phyloP scores from a whole-genome alignment of 768 basidiomycete species.

The Holtermanniella nyarrowii region DNA sequence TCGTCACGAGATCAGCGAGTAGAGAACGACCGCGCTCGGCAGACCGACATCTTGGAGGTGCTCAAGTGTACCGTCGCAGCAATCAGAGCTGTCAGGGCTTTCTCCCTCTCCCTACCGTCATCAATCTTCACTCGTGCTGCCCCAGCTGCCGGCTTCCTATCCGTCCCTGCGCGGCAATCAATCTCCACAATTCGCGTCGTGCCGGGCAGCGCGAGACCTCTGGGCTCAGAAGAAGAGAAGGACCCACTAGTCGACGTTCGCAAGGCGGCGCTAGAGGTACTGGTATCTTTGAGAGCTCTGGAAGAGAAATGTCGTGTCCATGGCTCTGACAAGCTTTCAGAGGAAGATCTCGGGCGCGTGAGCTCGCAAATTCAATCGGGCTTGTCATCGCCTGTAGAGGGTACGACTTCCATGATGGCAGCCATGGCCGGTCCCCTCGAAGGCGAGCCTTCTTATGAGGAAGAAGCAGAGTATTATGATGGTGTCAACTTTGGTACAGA shows the following conservation, averaged over 20 bases:
- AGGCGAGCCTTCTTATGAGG: neutral
- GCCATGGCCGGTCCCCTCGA: neutral
- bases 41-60: conserved; percentile 57
- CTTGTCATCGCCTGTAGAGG: neutral
- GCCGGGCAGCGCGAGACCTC: conserved; percentile 7
- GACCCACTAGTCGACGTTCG: conserved; percentile 58
- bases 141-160: conserved; percentile 1
- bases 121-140: neutral
- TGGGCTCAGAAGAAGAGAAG: neutral
- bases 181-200: conserved; percentile 31
- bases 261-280: conserved; percentile 69
- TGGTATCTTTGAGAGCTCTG: conserved; percentile 63
- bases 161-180: conserved; percentile 1
- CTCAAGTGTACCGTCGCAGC: conserved; percentile 71
- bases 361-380: neutral
- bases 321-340: neutral
- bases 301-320: conserved; percentile 63
- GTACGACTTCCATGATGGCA: neutral
- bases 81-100: conserved; percentile 73
- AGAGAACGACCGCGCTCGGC: neutral
- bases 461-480: neutral
- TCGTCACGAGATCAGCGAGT: neutral
- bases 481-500: conserved; percentile 2
- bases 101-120: conserved; percentile 33
- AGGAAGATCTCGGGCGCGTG: neutral